Percentiles rank a stretch among this genome's conserved stretches.
phyloP scores from a whole-genome alignment of 1,284 basidiomycete genomes.

The Anthracocystis panici-leucophaei region DNA sequence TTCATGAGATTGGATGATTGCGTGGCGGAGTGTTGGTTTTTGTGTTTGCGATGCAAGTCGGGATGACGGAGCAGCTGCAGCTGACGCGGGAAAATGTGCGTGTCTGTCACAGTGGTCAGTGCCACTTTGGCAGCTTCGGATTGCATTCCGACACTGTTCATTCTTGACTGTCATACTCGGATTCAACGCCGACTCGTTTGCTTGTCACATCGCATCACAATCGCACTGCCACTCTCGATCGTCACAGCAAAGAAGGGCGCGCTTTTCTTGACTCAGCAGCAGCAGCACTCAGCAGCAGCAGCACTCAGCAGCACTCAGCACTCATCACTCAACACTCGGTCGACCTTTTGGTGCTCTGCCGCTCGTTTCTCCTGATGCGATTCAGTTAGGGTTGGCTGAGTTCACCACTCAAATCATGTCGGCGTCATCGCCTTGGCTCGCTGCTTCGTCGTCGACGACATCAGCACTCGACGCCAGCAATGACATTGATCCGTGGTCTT shows the following conservation, averaged over 20 bases:
- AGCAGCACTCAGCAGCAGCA: not conserved
- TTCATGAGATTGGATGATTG: not conserved
- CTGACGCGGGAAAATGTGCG: not conserved
- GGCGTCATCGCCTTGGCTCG: constrained; percentile 32
- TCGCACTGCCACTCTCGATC: no score
- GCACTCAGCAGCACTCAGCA: not conserved
- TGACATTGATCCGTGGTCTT: constrained; percentile 22
- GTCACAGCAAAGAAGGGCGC: no score
- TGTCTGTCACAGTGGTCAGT: constrained; percentile 2
- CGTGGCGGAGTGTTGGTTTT: constrained; percentile 3
- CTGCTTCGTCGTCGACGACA: constrained; percentile 10
- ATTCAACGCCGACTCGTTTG: constrained; percentile 2
- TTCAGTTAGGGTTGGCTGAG: not conserved
- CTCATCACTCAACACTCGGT: not conserved
- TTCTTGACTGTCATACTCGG: not conserved
- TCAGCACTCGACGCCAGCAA: constrained; percentile 4
- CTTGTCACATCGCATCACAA: not conserved
- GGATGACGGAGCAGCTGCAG: not conserved
- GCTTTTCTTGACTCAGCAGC: constrained; percentile 3
- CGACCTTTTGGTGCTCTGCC: not conserved
- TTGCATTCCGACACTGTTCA: not conserved
- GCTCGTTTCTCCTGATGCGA: constrained; percentile 5
- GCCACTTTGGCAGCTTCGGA: not conserved
- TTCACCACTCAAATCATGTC: constrained; percentile 16
- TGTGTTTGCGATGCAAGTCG: not conserved